Percentiles rank a stretch among this genome's conserved stretches.
Conservation (phyloP, 768 basidiomycete species). For the Trametes elegans region DNA sequence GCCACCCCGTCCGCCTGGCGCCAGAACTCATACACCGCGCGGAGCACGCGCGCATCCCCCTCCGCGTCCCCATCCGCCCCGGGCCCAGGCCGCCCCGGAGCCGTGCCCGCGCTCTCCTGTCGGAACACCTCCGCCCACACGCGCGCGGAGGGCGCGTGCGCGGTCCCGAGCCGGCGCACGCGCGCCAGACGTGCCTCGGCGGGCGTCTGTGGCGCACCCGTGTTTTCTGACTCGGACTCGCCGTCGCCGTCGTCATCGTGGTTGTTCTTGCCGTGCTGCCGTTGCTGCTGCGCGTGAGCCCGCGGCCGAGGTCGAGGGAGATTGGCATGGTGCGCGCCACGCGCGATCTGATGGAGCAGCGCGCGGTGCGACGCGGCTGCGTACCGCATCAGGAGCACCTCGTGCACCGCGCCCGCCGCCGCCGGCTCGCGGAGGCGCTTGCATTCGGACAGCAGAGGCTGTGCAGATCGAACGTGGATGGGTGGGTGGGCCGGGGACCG, state of each 20-base stretch:
- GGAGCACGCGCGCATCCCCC: slow-evolving; percentile 28
- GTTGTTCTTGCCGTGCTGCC: neutral
- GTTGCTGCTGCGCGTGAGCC: slow-evolving; percentile 2
- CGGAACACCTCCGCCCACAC: slow-evolving; percentile 46
- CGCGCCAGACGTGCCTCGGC: slow-evolving; percentile 20
- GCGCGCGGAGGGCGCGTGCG: slow-evolving; percentile 41
- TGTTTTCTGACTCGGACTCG: neutral
- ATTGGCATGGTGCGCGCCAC: slow-evolving; percentile 12
- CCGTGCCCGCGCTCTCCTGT: slow-evolving; percentile 21
- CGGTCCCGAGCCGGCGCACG: slow-evolving; percentile 40
- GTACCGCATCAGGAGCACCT: slow-evolving; percentile 46
- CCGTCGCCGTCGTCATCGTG: neutral
- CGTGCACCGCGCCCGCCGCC: slow-evolving; percentile 39
- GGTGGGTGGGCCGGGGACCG: slow-evolving; percentile 8
- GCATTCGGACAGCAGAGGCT: slow-evolving; percentile 40
- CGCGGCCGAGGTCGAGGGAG: neutral
- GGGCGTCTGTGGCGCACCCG: neutral
- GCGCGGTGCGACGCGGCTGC: slow-evolving; percentile 26
- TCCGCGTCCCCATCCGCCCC: slow-evolving; percentile 19
- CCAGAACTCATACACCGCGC: slow-evolving; percentile 44
- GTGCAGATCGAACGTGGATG: slow-evolving; percentile 7
- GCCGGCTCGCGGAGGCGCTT: slow-evolving; percentile 39
- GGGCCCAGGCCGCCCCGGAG: neutral
- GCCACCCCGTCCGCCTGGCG: slow-evolving; percentile 34
- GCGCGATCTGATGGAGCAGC: slow-evolving; percentile 23